Evolutionary conservation across 2,329 filamentous ascomycete species (phyloP).

Genomic region (Capronia coronata): DNA sequence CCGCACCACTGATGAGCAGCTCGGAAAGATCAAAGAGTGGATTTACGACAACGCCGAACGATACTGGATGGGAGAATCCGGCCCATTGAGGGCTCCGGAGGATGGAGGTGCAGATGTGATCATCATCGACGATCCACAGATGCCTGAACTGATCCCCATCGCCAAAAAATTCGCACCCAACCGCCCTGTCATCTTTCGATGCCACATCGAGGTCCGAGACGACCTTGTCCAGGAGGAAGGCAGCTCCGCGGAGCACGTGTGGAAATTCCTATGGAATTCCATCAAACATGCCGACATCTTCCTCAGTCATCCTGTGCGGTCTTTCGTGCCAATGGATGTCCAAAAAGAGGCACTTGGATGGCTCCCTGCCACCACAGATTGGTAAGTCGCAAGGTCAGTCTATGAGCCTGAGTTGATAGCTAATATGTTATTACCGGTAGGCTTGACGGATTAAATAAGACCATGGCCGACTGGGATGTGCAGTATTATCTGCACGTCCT

Average conservation of each 20-base stretch:
- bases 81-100: constrained; percentile 57
- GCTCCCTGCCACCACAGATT: constrained; percentile 75
- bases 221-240: constrained; percentile 60
- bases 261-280: constrained; percentile 67
- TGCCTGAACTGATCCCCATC: constrained; percentile 70
- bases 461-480: constrained; percentile 61
- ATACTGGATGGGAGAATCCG: constrained; percentile 65
- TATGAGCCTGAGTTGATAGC: background rate
- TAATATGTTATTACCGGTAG: constrained; percentile 32
- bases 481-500: constrained; percentile 71
- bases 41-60: constrained; percentile 64
- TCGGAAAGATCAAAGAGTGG: constrained; percentile 62
- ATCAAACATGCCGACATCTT: constrained; percentile 69
- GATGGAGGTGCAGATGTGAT: constrained; percentile 71
- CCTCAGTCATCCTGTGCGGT: constrained; percentile 71
- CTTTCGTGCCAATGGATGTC: constrained; percentile 66
- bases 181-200: constrained; percentile 73
- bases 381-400: constrained; percentile 39
- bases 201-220: constrained; percentile 74
- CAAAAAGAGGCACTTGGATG: constrained; percentile 62
- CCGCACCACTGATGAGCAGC: constrained; percentile 57
- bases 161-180: constrained; percentile 64
- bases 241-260: constrained; percentile 65
- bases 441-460: constrained; percentile 76
- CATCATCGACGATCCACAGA: constrained; percentile 76